Evolutionary conservation across 1,284 basidiomycete genomes (phyloP).

Genomic region (Ceratobasidium sp.): DNA sequence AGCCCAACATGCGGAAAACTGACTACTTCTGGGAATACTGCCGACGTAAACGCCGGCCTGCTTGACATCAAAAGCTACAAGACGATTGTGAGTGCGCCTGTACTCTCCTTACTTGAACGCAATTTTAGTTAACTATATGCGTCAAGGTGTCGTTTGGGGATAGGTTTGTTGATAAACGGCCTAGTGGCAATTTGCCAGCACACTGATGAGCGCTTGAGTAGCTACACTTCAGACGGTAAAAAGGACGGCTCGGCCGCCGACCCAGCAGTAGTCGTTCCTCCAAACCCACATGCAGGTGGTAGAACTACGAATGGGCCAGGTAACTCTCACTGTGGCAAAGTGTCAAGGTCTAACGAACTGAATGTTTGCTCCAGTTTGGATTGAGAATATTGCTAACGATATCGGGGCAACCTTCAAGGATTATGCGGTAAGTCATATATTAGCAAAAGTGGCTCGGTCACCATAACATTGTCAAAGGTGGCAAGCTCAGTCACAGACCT

Average conservation of each 20-base stretch:
- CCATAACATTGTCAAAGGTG: slow-evolving; percentile 52
- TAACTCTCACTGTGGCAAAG: not conserved
- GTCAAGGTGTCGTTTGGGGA: not conserved
- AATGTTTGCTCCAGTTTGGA: slow-evolving; percentile 55
- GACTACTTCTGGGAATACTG: slow-evolving; percentile 51
- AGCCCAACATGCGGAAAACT: slow-evolving; percentile 41
- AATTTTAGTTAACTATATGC: too few species aligned
- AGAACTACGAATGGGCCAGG: slow-evolving; percentile 59
- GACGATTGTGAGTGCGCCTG: slow-evolving; percentile 59
- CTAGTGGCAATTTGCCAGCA: not conserved
- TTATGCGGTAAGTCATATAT: slow-evolving; percentile 60
- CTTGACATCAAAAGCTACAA: slow-evolving; percentile 56
- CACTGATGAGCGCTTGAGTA: not conserved
- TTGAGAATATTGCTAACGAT: slow-evolving; percentile 58
- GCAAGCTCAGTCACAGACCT: slow-evolving; percentile 59
- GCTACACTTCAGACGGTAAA: slow-evolving; percentile 46
- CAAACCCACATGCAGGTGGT: slow-evolving; percentile 57
- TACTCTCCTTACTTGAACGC: not conserved
- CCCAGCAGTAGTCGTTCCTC: slow-evolving; percentile 56
- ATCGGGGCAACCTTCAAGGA: slow-evolving; percentile 61
- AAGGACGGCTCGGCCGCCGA: slow-evolving; percentile 56
- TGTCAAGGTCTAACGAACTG: not conserved
- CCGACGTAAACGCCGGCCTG: slow-evolving; percentile 65
- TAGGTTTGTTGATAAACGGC: not conserved
- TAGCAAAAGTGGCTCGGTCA: not conserved